Percentiles rank a stretch among this genome's conserved stretches.
phyloP scores from a whole-genome alignment of 1,284 basidiomycete species.

The Psilocybe mexicana region DNA sequence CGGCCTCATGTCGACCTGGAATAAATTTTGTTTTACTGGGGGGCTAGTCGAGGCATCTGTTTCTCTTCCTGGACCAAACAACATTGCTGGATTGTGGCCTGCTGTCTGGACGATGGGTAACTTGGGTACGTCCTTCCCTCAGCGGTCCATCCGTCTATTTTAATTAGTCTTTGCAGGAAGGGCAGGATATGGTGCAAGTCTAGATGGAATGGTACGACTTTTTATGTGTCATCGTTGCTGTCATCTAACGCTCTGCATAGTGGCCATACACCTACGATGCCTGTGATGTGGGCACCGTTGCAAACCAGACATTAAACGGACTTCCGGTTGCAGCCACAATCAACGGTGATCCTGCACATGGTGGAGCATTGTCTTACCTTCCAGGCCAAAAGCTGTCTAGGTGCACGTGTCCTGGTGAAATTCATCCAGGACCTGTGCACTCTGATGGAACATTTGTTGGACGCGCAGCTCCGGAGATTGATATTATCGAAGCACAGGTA shows the following conservation, averaged over 20 bases:
- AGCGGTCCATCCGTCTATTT: background rate
- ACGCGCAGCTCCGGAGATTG: conserved; percentile 78
- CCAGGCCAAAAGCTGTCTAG: conserved; percentile 79
- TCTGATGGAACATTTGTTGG: conserved; percentile 68
- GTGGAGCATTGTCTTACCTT: conserved; percentile 57
- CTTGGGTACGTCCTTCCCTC: conserved; percentile 29
- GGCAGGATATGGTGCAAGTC: conserved; percentile 49
- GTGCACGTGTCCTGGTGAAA: conserved; percentile 76
- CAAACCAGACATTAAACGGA: conserved; percentile 56
- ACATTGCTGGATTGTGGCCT: conserved; percentile 64
- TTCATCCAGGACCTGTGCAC: conserved; percentile 76
- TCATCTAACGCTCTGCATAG: conserved; percentile 29
- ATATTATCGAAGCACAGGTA: conserved; percentile 73
- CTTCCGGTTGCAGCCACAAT: conserved; percentile 42
- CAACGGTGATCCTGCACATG: conserved; percentile 47
- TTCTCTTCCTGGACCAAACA: conserved; percentile 78
- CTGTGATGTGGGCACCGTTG: conserved; percentile 72
- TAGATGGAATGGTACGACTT: conserved; percentile 47
- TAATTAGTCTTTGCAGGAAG: conserved; percentile 41
- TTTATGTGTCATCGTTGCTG: background rate
- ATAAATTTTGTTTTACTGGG: conserved; percentile 95
- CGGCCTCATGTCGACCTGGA: conserved; percentile 77
- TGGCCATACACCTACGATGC: conserved; percentile 80
- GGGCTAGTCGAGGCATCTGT: conserved; percentile 74
- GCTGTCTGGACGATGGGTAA: conserved; percentile 78